phyloP scores from a whole-genome alignment of 2,329 filamentous ascomycete species.

The Phaeosphaeriaceae sp. region DNA sequence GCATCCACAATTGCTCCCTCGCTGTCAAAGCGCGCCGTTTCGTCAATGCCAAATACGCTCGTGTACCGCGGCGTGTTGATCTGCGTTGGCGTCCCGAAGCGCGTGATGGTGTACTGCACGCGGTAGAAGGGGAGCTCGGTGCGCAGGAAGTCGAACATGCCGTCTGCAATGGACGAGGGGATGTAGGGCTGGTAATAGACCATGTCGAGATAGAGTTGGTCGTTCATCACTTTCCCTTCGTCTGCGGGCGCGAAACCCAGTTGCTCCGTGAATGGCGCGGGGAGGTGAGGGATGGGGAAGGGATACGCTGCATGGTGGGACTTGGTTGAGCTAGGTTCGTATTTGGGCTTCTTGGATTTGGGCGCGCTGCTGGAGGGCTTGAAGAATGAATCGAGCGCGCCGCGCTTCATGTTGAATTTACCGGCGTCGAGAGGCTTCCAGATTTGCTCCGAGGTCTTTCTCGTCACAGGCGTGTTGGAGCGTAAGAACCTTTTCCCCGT shows the following conservation, averaged over 20 bases:
- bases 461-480: neutral
- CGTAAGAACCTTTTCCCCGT: neutral
- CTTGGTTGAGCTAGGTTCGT: constrained; percentile 28
- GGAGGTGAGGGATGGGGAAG: constrained; percentile 59
- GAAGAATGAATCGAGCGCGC: constrained; percentile 76
- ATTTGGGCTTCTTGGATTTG: constrained; percentile 52
- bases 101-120: constrained; percentile 75
- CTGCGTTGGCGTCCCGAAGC: constrained; percentile 67
- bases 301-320: constrained; percentile 62
- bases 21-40: constrained; percentile 65
- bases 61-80: constrained; percentile 70
- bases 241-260: constrained; percentile 58
- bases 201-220: constrained; percentile 74
- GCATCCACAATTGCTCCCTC: constrained; percentile 51
- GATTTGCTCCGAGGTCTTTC: neutral
- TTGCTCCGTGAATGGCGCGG: constrained; percentile 50
- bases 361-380: constrained; percentile 53
- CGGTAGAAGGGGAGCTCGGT: constrained; percentile 77
- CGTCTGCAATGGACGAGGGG: constrained; percentile 60
- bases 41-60: constrained; percentile 67
- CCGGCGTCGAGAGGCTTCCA: neutral
- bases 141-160: constrained; percentile 75
- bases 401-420: constrained; percentile 53
- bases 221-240: constrained; percentile 64
- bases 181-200: constrained; percentile 80